These are phyloP conservation scores for Cyberlindnera lachancei DNA, from an alignment of 805 yeast species.

Conservation along the genomic window DNA sequence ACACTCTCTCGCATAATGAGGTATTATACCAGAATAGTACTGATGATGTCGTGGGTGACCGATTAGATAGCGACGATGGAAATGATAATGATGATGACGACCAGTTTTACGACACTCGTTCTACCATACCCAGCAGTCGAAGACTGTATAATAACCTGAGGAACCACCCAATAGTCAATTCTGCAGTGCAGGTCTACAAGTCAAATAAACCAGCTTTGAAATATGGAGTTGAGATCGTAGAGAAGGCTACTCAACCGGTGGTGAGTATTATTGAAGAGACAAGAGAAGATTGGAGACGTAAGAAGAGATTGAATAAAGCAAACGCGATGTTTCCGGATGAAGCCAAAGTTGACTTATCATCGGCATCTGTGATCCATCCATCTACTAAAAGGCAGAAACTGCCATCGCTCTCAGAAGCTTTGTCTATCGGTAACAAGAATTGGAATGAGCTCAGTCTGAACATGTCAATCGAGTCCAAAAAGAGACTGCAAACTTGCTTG, in stretches of 20 bases:
- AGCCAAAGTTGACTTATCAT: conserved; percentile 12
- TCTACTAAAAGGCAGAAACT: conserved; percentile 23
- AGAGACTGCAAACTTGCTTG: conserved; percentile 68
- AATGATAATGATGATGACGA: conserved; percentile 21
- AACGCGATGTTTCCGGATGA: conserved; percentile 24
- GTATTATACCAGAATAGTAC: too few species aligned
- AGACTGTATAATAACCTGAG: conserved; percentile 38
- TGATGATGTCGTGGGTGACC: conserved; percentile 1
- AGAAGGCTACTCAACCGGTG: conserved; percentile 45
- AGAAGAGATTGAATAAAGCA: conserved; percentile 28
- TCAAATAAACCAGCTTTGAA: conserved; percentile 39
- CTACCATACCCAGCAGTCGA: conserved; percentile 2
- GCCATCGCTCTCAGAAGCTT: conserved; percentile 29
- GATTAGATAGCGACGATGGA: conserved; percentile 8
- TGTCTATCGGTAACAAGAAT: conserved; percentile 28
- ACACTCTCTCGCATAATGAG: too few species aligned
- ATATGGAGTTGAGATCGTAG: conserved; percentile 56
- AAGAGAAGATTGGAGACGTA: conserved; percentile 27
- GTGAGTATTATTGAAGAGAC: conserved; percentile 39
- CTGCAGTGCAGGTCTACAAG: conserved; percentile 25
- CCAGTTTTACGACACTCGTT: conserved; percentile 34
- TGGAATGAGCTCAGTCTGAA: conserved; percentile 27
- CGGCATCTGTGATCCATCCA: conserved; percentile 4
- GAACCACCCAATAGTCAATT: conserved; percentile 27
- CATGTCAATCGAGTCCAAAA: conserved; percentile 63